phyloP scores from a whole-genome alignment of 176 grass and related monocot species.

The Oryza glaberrima region DNA sequence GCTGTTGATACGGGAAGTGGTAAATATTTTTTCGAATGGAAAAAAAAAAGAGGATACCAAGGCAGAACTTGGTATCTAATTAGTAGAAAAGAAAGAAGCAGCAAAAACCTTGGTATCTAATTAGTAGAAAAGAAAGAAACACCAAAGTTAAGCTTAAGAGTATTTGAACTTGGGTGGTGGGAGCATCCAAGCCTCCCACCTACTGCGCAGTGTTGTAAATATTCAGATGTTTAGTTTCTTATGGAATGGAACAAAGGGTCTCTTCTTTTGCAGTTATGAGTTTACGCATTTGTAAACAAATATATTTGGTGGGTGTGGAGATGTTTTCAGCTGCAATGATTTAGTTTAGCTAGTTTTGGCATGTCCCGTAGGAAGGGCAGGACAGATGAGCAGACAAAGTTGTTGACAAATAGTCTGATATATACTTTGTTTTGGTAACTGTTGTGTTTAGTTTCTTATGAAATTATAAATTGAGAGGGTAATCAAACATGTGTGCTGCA shows the following conservation, averaged over 20 bases:
- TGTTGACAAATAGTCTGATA: background rate
- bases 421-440: conserved; percentile 11
- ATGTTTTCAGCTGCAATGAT: conserved; percentile 4
- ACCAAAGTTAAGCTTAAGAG: background rate
- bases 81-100: background rate
- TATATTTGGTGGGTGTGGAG: conserved; percentile 12
- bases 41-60: no score
- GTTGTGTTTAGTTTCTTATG: conserved; percentile 3
- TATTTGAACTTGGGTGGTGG: background rate
- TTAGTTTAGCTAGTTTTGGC: conserved; percentile 29
- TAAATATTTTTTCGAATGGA: background rate
- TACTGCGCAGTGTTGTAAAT: background rate
- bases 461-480: background rate
- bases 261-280: background rate
- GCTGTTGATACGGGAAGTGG: background rate
- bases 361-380: conserved; percentile 1
- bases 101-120: background rate
- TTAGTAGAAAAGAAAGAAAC: background rate
- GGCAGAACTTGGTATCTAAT: background rate
- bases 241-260: conserved; percentile 1
- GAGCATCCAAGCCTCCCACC: background rate
- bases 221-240: background rate
- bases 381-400: background rate
- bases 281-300: conserved; percentile 1
- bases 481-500: background rate